A percentile compares a stretch with the other conserved stretches of the same genome.
These are phyloP conservation scores for Fusarium pseudograminearum DNA, from an alignment of 2,329 filamentous ascomycete species.

Conservation along the genomic window DNA sequence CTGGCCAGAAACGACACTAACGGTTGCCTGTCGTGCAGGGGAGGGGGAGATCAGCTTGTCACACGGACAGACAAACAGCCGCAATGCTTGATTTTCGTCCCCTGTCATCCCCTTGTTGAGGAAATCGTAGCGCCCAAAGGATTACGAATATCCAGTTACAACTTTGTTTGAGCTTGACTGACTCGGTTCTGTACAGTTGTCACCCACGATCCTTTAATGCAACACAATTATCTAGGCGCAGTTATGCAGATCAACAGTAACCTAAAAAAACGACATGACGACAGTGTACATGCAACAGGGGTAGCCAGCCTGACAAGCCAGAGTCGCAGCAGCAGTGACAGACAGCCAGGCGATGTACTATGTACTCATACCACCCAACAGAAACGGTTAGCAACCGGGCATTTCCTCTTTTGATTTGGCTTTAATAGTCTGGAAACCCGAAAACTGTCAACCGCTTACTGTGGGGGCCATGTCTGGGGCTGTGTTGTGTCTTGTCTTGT, in stretches of 20 bases:
- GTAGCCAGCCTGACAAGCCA: not conserved
- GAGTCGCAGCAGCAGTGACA: not conserved
- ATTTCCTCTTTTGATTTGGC: slow-evolving; percentile 13
- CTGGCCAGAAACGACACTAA: slow-evolving; percentile 18
- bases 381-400: not conserved
- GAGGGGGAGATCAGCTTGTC: not conserved
- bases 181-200: not conserved
- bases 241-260: not conserved
- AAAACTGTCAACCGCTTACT: not conserved
- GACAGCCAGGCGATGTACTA: not conserved
- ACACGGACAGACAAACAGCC: not conserved
- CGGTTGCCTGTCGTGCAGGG: not conserved
- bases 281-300: not conserved
- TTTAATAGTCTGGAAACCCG: not conserved
- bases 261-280: slow-evolving; percentile 11
- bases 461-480: not conserved
- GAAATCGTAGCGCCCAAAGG: not conserved
- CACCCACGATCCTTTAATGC: not conserved
- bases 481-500: not conserved
- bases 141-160: not conserved
- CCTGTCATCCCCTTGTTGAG: not conserved
- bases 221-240: slow-evolving; percentile 4
- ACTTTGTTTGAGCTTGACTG: slow-evolving; percentile 3
- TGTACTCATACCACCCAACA: not conserved
- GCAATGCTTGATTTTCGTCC: not conserved